These are phyloP conservation scores for Aspergillus biplanus DNA, from an alignment of 495 filamentous ascomycete species.

Conservation along the genomic window DNA sequence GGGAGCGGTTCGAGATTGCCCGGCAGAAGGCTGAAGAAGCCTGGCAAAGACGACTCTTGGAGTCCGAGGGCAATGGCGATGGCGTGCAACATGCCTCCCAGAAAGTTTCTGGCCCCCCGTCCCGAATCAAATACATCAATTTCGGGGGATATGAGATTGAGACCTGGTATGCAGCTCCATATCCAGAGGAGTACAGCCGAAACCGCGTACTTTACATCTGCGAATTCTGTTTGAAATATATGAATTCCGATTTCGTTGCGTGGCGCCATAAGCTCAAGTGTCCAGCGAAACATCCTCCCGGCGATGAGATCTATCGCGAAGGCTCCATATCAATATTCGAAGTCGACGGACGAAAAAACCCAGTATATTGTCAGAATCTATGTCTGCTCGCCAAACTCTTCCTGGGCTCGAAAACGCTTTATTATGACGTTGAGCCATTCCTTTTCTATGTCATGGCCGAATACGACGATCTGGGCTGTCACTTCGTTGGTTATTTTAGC, in stretches of 20 bases:
- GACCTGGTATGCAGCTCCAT: slow-evolving; percentile 99
- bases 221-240: slow-evolving; percentile 98
- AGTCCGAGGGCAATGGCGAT: slow-evolving; percentile 51
- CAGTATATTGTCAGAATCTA: slow-evolving; percentile 96
- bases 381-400: slow-evolving; percentile 96
- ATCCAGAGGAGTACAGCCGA: slow-evolving; percentile 96
- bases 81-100: slow-evolving; percentile 51
- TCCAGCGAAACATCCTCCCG: slow-evolving; percentile 91
- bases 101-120: slow-evolving; percentile 83
- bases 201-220: slow-evolving; percentile 96
- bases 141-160: slow-evolving; percentile 98
- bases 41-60: slow-evolving; percentile 69
- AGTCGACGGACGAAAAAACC: slow-evolving; percentile 94
- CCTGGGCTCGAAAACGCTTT: slow-evolving; percentile 94
- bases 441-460: slow-evolving; percentile 99
- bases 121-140: slow-evolving; percentile 97
- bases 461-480: slow-evolving; percentile 88
- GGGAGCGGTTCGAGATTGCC: slow-evolving; percentile 83
- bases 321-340: slow-evolving; percentile 93
- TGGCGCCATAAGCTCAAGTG: slow-evolving; percentile 99
- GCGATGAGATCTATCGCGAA: slow-evolving; percentile 97
- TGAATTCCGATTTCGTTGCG: slow-evolving; percentile 97
- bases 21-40: slow-evolving; percentile 88
- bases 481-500: slow-evolving; percentile 98
- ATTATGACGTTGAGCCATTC: slow-evolving; percentile 98